These are phyloP conservation scores for Coemansia sp. DNA, from an alignment of 192 early-diverging fungal species.

Conservation along the genomic window DNA sequence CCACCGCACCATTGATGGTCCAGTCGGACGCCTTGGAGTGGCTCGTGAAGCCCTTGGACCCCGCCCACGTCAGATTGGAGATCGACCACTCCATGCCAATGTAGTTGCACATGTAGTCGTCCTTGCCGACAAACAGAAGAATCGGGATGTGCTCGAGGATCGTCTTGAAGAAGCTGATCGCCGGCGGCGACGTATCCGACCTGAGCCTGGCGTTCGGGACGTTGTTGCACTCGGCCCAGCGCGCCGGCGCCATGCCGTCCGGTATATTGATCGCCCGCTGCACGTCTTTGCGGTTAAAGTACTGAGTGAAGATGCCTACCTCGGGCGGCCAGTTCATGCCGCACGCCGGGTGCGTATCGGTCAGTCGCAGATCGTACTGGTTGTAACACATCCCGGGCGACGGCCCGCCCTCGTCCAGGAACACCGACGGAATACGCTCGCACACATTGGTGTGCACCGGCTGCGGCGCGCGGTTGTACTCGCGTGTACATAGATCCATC, in stretches of 20 bases:
- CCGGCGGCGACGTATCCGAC: slow-evolving; percentile 47
- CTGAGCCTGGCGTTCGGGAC: slow-evolving; percentile 33
- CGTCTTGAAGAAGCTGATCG: slow-evolving; percentile 49
- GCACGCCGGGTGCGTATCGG: slow-evolving; percentile 60
- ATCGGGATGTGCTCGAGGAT: slow-evolving; percentile 55
- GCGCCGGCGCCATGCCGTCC: slow-evolving; percentile 6
- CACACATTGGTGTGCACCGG: slow-evolving; percentile 48
- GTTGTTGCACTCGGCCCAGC: slow-evolving; percentile 65
- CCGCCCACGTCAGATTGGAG: slow-evolving; percentile 62
- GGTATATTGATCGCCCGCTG: slow-evolving; percentile 56
- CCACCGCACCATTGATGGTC: slow-evolving; percentile 46
- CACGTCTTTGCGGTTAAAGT: slow-evolving; percentile 56
- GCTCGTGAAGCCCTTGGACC: slow-evolving; percentile 52
- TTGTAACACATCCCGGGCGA: slow-evolving; percentile 60
- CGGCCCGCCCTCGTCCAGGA: slow-evolving; percentile 40
- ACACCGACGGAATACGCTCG: slow-evolving; percentile 34
- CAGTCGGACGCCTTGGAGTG: slow-evolving; percentile 35
- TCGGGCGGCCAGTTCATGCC: slow-evolving; percentile 62
- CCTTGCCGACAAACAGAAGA: slow-evolving; percentile 64
- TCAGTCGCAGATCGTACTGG: slow-evolving; percentile 68
- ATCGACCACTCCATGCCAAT: slow-evolving; percentile 64
- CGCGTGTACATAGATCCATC: slow-evolving; percentile 40
- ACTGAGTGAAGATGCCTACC: slow-evolving; percentile 41
- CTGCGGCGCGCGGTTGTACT: slow-evolving; percentile 49
- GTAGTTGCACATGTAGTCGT: slow-evolving; percentile 74